Percentiles rank a stretch among this genome's conserved stretches.
Conservation (phyloP, 2,329 filamentous ascomycete species). For the Nemania sp. region DNA sequence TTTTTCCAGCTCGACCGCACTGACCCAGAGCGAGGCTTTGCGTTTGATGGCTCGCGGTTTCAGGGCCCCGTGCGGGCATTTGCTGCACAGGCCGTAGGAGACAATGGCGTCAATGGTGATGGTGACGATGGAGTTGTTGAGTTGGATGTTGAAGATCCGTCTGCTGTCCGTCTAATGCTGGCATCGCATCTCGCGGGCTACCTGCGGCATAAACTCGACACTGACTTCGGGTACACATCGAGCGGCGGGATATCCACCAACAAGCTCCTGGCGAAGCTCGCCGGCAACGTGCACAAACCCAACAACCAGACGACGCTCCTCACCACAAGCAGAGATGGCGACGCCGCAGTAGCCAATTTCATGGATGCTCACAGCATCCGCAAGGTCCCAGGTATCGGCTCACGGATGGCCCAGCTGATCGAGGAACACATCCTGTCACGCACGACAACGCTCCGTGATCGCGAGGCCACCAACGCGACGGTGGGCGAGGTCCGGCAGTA, state of each 20-base stretch:
- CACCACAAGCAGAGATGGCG: conserved; percentile 59
- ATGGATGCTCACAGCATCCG: conserved; percentile 76
- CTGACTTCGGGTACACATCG: conserved; percentile 79
- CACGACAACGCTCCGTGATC: conserved; percentile 39
- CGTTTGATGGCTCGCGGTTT: conserved; percentile 70
- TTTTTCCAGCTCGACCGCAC: conserved; percentile 77
- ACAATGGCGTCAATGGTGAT: background rate
- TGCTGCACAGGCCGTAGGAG: conserved; percentile 27
- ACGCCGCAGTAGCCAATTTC: conserved; percentile 63
- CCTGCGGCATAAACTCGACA: conserved; percentile 72
- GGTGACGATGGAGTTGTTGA: conserved; percentile 19
- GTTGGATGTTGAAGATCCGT: conserved; percentile 40
- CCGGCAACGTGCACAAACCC: conserved; percentile 83
- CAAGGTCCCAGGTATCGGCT: conserved; percentile 83
- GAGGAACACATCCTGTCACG: conserved; percentile 57
- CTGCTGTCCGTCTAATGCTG: conserved; percentile 67
- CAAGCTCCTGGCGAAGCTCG: conserved; percentile 84
- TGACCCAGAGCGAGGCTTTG: conserved; percentile 80
- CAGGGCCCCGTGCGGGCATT: conserved; percentile 59
- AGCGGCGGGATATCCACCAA: conserved; percentile 87
- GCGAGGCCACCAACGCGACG: conserved; percentile 51
- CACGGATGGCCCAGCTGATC: conserved; percentile 71
- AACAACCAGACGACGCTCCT: conserved; percentile 83
- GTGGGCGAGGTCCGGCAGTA: conserved; percentile 67
- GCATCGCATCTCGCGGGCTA: conserved; percentile 81